A percentile compares a stretch with the other conserved stretches of the same genome.
phyloP scores from a whole-genome alignment of 176 grass and related monocot genomes.

The Urochloa ruziziensis region DNA sequence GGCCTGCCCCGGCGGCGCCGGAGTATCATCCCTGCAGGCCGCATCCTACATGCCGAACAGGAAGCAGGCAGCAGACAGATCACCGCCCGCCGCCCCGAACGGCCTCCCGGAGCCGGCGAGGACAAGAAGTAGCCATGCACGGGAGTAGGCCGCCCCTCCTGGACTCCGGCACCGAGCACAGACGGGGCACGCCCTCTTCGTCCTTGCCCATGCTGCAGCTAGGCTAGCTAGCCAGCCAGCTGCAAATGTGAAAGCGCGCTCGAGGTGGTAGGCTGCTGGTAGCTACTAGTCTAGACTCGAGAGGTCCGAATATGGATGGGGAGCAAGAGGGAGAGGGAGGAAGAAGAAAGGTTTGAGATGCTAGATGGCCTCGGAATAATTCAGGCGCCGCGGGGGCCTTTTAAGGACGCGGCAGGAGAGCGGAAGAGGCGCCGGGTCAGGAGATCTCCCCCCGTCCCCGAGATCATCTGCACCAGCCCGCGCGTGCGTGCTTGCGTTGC shows the following conservation, averaged over 20 bases:
- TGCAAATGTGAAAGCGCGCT: background rate
- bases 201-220: conserved; percentile 18
- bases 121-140: background rate
- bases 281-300: too few relatives aligned
- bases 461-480: background rate
- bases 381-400: background rate
- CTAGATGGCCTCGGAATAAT: conserved; percentile 35
- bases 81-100: background rate
- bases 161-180: background rate
- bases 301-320: background rate
- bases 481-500: background rate
- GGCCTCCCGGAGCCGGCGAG: background rate
- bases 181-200: background rate
- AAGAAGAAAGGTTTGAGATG: background rate
- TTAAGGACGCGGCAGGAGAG: conserved; percentile 33
- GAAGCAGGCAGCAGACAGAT: background rate
- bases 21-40: too few relatives aligned
- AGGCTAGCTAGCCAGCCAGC: background rate
- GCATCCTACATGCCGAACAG: background rate
- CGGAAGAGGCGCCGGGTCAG: conserved; percentile 35
- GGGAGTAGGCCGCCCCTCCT: background rate
- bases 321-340: background rate
- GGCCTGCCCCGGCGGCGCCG: background rate
- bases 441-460: background rate
- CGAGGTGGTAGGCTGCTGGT: background rate